Percentiles rank a stretch among this genome's conserved stretches.
Evolutionary conservation across 2,329 filamentous ascomycete genomes (phyloP).

Genomic region (Pseudogymnoascus sp.): DNA sequence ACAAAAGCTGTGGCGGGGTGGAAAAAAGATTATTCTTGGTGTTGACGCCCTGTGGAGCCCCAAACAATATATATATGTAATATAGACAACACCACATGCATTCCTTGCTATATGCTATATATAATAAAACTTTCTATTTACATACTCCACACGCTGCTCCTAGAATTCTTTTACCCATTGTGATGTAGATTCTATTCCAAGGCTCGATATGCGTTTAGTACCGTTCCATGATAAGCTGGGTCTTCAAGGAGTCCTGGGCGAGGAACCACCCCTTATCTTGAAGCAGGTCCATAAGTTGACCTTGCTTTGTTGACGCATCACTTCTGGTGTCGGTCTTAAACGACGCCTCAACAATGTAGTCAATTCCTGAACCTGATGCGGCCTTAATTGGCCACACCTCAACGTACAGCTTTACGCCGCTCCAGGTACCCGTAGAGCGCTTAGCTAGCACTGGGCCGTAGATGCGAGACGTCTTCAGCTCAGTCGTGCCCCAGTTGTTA

Average conservation of each 20-base stretch:
- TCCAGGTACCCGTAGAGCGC: slow-evolving; percentile 28
- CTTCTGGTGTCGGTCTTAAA: slow-evolving; percentile 23
- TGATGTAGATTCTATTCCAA: background rate
- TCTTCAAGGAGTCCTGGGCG: slow-evolving; percentile 23
- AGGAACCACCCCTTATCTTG: slow-evolving; percentile 26
- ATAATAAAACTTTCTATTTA: background rate
- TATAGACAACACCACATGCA: background rate
- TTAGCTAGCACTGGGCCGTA: slow-evolving; percentile 29
- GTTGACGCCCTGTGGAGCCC: background rate
- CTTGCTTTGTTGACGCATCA: slow-evolving; percentile 17
- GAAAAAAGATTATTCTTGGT: background rate
- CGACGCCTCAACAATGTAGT: slow-evolving; percentile 27
- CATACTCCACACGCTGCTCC: background rate
- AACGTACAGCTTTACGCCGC: slow-evolving; percentile 25
- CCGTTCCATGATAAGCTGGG: slow-evolving; percentile 25
- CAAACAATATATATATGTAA: background rate
- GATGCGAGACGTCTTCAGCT: slow-evolving; percentile 23
- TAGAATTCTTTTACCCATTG: background rate
- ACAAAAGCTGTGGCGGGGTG: background rate
- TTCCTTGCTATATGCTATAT: background rate
- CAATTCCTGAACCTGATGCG: slow-evolving; percentile 19
- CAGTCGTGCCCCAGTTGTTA: slow-evolving; percentile 24
- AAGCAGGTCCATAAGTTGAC: slow-evolving; percentile 19
- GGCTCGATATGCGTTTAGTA: slow-evolving; percentile 14
- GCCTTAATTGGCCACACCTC: slow-evolving; percentile 30